A percentile compares a stretch with the other conserved stretches of the same genome.
Conservation (phyloP, 805 yeast genomes). For the Yamadazyma scolyti region DNA sequence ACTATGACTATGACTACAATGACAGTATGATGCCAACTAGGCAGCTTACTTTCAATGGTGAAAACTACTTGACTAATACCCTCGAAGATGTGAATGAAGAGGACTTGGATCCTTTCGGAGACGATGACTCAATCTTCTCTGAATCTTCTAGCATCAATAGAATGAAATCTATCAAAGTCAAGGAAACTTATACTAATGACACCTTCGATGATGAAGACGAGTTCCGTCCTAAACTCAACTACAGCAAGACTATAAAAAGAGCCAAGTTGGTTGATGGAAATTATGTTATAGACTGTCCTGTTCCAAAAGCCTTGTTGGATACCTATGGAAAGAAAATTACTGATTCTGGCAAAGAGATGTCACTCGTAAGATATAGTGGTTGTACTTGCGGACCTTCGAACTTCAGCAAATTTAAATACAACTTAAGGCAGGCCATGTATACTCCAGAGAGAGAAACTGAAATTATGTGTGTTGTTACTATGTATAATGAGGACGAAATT, state of each 20-base stretch:
- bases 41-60: conserved; percentile 26
- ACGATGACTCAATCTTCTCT: conserved; percentile 33
- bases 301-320: conserved; percentile 33
- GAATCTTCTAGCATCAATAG: conserved; percentile 33
- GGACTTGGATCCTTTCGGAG: conserved; percentile 39
- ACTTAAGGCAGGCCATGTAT: conserved; percentile 80
- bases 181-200: conserved; percentile 2
- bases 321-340: conserved; percentile 31
- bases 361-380: conserved; percentile 88
- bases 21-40: conserved; percentile 3
- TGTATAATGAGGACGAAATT: conserved; percentile 87
- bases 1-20: conserved; percentile 4
- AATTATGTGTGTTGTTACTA: conserved; percentile 77
- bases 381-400: conserved; percentile 88
- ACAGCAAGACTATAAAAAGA: conserved; percentile 41
- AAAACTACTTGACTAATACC: conserved; percentile 37
- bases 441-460: conserved; percentile 79
- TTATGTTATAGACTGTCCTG: conserved; percentile 42
- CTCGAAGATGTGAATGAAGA: conserved; percentile 36
- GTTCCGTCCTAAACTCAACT: conserved; percentile 37
- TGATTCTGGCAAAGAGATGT: conserved; percentile 56
- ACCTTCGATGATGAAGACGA: conserved; percentile 27
- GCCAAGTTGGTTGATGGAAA: conserved; percentile 41
- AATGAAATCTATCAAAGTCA: conserved; percentile 8
- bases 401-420: conserved; percentile 59